Base-by-base conservation (phyloP, 1,139 yeast genomes). In the Sugiyamaella xylanicola region DNA sequence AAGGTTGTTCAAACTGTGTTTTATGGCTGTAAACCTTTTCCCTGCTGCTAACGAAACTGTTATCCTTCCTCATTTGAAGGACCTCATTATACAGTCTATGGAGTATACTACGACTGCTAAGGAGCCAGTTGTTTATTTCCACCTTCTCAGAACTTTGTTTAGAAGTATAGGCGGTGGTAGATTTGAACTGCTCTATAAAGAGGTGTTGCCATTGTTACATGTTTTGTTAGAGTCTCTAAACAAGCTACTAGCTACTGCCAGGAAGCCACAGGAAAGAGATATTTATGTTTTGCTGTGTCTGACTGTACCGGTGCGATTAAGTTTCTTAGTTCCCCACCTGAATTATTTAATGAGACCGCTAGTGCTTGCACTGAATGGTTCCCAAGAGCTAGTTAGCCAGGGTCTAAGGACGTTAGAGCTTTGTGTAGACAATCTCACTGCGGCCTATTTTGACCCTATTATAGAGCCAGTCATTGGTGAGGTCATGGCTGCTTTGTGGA, bases 111-210 rank as follows among this genome's bases (percentile, higher is more conserved):
- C 97, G 1, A 83, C 84, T n/a, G 90, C 97, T 0, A 88, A 88
- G 63, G 97, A 92, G 68, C 97, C 99, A 2, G 80, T 89, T 39
- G 90, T 90, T 0, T 93, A 91, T 68, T 91, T 95, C 60, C 89
- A 91, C 66, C 75, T 95, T 65, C 87, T 95, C 19, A 78, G 98
- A 66, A 89, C 96, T 0, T 74, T 95, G 51, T 95, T 95, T 76
- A 79, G 99, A 70, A 88, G 96, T 67, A 92, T 95, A 47, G 95
- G 97, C 47, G 98, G 99, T 48, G 99, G 98, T 2, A 79, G 97
- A 59, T 92, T 92, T 69, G 99, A 93, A 70, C 84, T 86, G 57
- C 77, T 95, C 25, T 93, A 93, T 74, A 89, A 95, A 64, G 97
- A 93, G 61, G 92, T 95, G 17, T 80, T 91, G 76, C 99, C 99